Base-by-base conservation (phyloP, 2,329 filamentous ascomycete genomes). In the Fusarium coicis region DNA sequence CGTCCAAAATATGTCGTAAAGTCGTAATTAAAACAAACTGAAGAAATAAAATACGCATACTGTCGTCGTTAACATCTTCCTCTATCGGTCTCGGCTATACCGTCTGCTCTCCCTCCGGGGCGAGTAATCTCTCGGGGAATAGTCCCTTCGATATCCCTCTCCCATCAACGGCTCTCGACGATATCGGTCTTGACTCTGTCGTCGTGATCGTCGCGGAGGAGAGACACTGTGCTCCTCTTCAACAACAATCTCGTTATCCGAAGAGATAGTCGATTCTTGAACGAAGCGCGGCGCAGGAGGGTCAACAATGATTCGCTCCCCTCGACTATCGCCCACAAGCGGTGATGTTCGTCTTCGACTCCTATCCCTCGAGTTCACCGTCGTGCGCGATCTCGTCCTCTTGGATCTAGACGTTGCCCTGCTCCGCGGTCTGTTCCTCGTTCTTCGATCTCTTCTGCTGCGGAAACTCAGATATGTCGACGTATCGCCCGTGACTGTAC, bases 171-270 rank as follows among this genome's bases (percentile, higher is more conserved):
- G 72, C 19, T 79, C 77, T 23, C 77, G 63, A n/a, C 78, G 74
- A 14, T 74, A 72, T 12, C 74, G 70, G 55, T 76, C 73, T 43
- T 78, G 74, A 23, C 78, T 77, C 12, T 68, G 56, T 34, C 75
- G 70, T 39, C 75, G 70, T 39, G 76, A 75, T 30, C 73, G 49
- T 66, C 76, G 68, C 39, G 76, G 56, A 4, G 72, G 68, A 39
- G 78, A 73, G 39, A 77, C 73, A 14, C 73, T 78, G 57, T 80
- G 77, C 75, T 82, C 81, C 69, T 82, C 81, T 47, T 81, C 77
- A 21, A 82, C 81, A 3, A 82, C 76, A 19, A 82, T 79, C 79
- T 86, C 84, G 49, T 83, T 81, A 10, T 82, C 79, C 18, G 56
- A 78, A 64, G 53, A 80, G 71, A 64, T 70, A 37, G 69, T 69